phyloP scores from a whole-genome alignment of 768 basidiomycete genomes.

The Sarcodon aspratus region DNA sequence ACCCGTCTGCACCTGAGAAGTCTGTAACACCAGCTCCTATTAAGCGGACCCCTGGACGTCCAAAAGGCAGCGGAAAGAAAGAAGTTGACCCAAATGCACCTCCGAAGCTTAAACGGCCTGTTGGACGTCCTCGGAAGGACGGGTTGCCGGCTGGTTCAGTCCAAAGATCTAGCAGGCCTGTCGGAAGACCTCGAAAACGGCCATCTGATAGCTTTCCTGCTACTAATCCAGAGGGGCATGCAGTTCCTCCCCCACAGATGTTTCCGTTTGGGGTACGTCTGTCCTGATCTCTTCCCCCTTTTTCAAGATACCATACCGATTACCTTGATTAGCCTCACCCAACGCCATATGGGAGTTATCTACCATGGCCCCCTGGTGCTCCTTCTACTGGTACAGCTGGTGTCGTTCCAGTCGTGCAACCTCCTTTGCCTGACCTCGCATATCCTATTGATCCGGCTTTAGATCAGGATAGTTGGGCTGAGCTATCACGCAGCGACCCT shows the following conservation, averaged over 20 bases:
- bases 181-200: conserved; percentile 27
- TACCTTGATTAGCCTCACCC: neutral
- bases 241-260: neutral
- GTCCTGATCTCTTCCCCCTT: neutral
- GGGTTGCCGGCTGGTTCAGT: conserved; percentile 72
- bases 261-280: neutral
- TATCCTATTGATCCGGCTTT: conserved; percentile 40
- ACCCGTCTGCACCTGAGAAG: neutral
- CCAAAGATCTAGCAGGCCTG: conserved; percentile 26
- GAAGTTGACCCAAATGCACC: conserved; percentile 23
- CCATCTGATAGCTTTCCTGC: conserved; percentile 20
- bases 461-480: conserved; percentile 53
- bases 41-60: conserved; percentile 67
- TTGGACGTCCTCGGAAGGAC: conserved; percentile 73
- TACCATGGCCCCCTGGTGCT: neutral
- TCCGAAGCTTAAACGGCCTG: conserved; percentile 63
- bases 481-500: conserved; percentile 42
- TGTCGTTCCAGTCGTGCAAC: neutral
- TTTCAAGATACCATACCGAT: too few species aligned
- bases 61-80: conserved; percentile 76
- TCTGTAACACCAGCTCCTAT: conserved; percentile 15
- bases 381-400: neutral
- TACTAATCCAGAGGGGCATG: neutral
- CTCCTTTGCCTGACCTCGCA: conserved; percentile 12
- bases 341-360: neutral